phyloP scores from a whole-genome alignment of 768 basidiomycete genomes.

The Suillus weaverae region DNA sequence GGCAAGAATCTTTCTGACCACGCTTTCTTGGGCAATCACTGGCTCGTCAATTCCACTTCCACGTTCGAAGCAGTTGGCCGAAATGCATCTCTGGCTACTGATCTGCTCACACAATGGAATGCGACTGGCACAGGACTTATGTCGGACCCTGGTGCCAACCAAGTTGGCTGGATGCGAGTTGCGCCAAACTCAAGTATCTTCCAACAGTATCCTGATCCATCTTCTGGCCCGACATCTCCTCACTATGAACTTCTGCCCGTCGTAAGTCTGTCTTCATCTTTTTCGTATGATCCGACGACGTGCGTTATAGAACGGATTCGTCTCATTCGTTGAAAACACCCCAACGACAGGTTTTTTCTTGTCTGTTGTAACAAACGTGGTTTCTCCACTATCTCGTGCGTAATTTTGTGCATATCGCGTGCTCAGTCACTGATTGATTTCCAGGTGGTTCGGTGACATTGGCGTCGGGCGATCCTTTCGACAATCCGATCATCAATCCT shows the following conservation, averaged over 20 bases:
- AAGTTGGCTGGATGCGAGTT: background rate
- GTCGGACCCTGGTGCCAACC: background rate
- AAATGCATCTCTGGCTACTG: background rate
- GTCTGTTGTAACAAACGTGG: background rate
- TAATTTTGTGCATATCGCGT: background rate
- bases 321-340: background rate
- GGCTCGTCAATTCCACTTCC: background rate
- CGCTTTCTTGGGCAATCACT: background rate
- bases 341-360: background rate
- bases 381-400: background rate
- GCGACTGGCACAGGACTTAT: background rate
- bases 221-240: background rate
- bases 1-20: background rate
- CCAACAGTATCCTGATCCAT: background rate
- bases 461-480: background rate
- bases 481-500: background rate
- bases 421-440: background rate
- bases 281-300: background rate
- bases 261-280: background rate
- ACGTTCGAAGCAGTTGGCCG: background rate
- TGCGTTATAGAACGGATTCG: background rate
- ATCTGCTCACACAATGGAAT: background rate
- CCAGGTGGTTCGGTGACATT: background rate
- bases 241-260: background rate
- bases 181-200: background rate